Evolutionary conservation across 352 stramenopile genomes (phyloP).

Genomic region (Pythium aristosporum): DNA sequence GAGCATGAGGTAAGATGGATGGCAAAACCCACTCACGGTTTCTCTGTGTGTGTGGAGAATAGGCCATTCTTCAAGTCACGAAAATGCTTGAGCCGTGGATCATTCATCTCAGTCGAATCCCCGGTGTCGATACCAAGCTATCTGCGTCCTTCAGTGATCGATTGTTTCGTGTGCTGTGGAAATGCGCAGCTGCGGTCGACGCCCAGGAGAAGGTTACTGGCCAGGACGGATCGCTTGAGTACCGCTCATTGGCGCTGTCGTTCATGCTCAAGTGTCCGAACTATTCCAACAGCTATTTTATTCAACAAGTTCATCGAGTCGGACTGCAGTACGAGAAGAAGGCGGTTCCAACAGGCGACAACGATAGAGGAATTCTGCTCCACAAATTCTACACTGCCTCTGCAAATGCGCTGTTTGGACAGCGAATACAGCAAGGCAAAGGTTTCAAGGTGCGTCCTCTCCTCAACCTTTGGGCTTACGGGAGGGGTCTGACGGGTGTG

Average conservation of each 20-base stretch:
- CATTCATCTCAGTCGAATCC: conserved; percentile 37
- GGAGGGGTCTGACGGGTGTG: background rate
- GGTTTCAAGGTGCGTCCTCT: conserved; percentile 7
- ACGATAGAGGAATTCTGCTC: conserved; percentile 28
- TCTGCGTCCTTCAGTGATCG: conserved; percentile 61
- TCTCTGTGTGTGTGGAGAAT: background rate
- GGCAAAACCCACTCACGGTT: background rate
- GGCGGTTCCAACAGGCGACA: conserved; percentile 19
- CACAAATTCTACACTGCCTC: conserved; percentile 44
- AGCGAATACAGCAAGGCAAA: conserved; percentile 2
- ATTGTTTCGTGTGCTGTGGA: conserved; percentile 72
- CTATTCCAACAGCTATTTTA: conserved; percentile 57
- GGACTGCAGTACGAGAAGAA: conserved; percentile 62
- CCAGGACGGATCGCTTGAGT: conserved; percentile 32
- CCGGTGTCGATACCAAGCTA: conserved; percentile 51
- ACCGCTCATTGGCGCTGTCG: conserved; percentile 47
- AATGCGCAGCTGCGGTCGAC: conserved; percentile 42
- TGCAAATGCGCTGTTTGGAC: conserved; percentile 26
- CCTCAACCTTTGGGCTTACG: background rate
- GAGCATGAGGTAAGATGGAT: background rate
- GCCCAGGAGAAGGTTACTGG: conserved; percentile 13
- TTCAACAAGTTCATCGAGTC: conserved; percentile 69
- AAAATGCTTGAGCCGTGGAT: conserved; percentile 44
- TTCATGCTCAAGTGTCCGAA: conserved; percentile 71
- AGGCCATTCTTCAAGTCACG: conserved; percentile 13